Evolutionary conservation across 805 yeast species (phyloP).

Genomic region (Sugiyamaella floridensis): DNA sequence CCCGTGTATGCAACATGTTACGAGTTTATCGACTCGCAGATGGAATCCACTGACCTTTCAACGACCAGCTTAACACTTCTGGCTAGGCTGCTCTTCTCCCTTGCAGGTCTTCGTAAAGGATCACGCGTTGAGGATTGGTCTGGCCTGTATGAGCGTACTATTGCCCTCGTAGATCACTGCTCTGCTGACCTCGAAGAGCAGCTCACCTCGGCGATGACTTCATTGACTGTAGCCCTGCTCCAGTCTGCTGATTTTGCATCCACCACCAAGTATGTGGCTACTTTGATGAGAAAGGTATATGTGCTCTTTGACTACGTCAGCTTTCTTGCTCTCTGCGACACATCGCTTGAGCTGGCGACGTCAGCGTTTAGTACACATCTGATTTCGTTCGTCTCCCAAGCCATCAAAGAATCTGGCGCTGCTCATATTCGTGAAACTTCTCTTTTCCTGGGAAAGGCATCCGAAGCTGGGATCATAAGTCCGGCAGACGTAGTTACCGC

Average conservation of each 20-base stretch:
- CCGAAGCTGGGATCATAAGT: not conserved
- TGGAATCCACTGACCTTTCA: not conserved
- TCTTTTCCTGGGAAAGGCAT: not conserved
- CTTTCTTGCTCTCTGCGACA: conserved; percentile 21
- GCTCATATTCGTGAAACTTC: not conserved
- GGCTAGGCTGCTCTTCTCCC: conserved; percentile 18
- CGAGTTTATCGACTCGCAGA: conserved; percentile 1
- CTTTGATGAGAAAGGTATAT: conserved; percentile 2
- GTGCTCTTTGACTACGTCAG: not conserved
- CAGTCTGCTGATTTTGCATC: conserved; percentile 18
- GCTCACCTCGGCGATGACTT: not conserved
- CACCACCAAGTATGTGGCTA: conserved; percentile 12
- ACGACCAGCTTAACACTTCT: not conserved
- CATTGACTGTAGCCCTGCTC: conserved; percentile 11
- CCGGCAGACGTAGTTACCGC: not conserved
- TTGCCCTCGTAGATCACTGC: not conserved
- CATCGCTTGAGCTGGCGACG: conserved; percentile 7
- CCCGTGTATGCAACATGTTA: conserved; percentile 17
- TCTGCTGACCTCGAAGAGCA: not conserved
- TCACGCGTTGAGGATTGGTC: conserved; percentile 32
- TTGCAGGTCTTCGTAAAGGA: conserved; percentile 34
- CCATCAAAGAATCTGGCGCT: conserved; percentile 4
- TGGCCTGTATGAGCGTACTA: conserved; percentile 8
- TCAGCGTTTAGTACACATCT: conserved; percentile 16
- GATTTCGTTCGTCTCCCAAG: conserved; percentile 4